phyloP scores from a whole-genome alignment of 1,284 basidiomycete species.

The Austroboletus novae-zelandiae region DNA sequence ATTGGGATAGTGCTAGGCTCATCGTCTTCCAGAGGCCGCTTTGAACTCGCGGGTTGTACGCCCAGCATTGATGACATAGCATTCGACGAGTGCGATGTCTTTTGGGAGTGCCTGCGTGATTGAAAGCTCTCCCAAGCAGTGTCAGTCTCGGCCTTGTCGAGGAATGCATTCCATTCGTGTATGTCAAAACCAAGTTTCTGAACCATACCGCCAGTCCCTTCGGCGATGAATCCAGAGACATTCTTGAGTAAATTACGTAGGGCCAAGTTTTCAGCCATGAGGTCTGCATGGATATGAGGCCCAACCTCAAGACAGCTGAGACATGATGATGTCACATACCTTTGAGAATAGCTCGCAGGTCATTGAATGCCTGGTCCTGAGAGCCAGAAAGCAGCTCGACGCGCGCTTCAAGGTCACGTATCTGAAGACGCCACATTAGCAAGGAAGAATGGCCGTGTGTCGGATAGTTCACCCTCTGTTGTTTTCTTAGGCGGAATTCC shows the following conservation, averaged over 20 bases:
- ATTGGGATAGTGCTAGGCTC: constrained; percentile 30
- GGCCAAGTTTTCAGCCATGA: constrained; percentile 86
- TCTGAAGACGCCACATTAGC: constrained; percentile 44
- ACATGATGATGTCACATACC: constrained; percentile 38
- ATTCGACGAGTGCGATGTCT: constrained; percentile 28
- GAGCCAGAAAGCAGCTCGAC: constrained; percentile 88
- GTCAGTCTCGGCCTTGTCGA: constrained; percentile 85
- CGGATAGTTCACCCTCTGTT: constrained; percentile 60
- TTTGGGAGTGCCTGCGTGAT: constrained; percentile 44
- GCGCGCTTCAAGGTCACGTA: constrained; percentile 88
- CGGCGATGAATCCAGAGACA: constrained; percentile 79
- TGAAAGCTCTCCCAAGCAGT: constrained; percentile 89
- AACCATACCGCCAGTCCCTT: constrained; percentile 75
- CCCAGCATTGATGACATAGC: constrained; percentile 32
- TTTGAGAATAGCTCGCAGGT: constrained; percentile 79
- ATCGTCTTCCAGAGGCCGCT: constrained; percentile 54
- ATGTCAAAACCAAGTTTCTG: constrained; percentile 77
- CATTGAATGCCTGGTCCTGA: constrained; percentile 81
- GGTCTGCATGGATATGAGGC: constrained; percentile 44
- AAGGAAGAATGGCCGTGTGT: neutral
- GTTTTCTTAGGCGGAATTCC: constrained; percentile 88
- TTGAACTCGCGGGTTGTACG: constrained; percentile 23
- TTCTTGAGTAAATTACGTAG: constrained; percentile 75
- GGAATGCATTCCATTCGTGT: constrained; percentile 73
- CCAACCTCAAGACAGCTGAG: constrained; percentile 2